Evolutionary conservation across 2,329 filamentous ascomycete species (phyloP), one percentile per base, ranked within the genome.

Genomic region (Calonectria leucothoes): DNA sequence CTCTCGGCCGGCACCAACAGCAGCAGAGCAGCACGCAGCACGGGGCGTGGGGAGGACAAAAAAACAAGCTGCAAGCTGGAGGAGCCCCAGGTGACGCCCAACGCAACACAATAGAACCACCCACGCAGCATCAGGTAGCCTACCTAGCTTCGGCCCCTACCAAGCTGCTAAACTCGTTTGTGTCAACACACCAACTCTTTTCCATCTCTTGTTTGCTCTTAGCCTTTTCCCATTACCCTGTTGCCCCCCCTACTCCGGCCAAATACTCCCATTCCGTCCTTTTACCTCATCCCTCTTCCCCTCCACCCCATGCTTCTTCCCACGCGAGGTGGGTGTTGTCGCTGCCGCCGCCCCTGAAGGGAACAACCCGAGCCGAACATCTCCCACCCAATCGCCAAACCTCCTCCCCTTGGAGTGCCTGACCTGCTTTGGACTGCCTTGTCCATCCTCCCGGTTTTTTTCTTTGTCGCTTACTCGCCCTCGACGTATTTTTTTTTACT

Each of bases 321-420:
- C 31, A 69, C 45, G 66, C 66, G 66, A 61, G 42, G 72, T 69
- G 51, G 72, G 66, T 66, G 68, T 55, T 49, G 65, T 55, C 52
- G 63, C 64, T 27, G 66, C 55, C 65, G 66, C 55, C 65, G 68
- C 72, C 72, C 72, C 74, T 75, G 74, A 75, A 71, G 59, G 59
- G 55, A 61, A 61, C 35, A 75, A 63, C 72, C 70, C 70, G 55
- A 73, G 64, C 55, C 71, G 55, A 69, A 64, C 55, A 25, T 51
- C 67, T 73, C 64, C 76, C 77, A 76, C 76, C 55, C 75, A 77
- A 75, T 78, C 71, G 71, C 70, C 76, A 71, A 76, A 59, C 74
- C 66, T 67, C 74, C 66, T 67, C 71, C 71, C 59, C 76, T 74
- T 74, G 70, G 61, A 10, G 29, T 57, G 29, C 29, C 55, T 61